A percentile compares a stretch with the other conserved stretches of the same genome.
Conservation (phyloP, 2,329 filamentous ascomycete species). For the Tolypocladium ovalisporum region DNA sequence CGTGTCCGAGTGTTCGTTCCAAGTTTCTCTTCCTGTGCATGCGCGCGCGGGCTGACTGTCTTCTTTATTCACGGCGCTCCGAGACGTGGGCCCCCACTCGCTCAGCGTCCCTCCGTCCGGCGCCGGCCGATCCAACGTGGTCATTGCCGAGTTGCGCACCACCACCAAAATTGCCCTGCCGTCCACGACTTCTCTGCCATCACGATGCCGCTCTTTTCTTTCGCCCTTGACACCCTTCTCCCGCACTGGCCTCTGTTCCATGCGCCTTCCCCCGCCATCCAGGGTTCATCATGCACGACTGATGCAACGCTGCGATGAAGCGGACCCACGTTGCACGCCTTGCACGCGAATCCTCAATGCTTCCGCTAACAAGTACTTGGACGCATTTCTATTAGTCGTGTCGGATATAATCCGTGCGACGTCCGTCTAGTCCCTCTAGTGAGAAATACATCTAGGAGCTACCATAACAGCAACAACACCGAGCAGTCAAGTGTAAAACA, state of each 20-base stretch:
- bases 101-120: constrained; percentile 1
- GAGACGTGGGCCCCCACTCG: neutral
- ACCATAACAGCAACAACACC: neutral
- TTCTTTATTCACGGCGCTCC: neutral
- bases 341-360: no score
- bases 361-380: neutral
- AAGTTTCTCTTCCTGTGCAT: neutral
- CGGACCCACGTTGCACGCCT: no score
- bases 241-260: no score
- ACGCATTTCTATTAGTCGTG: neutral
- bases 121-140: constrained; percentile 4
- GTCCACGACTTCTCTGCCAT: no score
- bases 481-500: neutral
- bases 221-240: no score
- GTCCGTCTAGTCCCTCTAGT: neutral
- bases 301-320: no score
- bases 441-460: neutral
- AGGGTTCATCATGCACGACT: no score
- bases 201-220: no score
- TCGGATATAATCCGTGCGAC: neutral
- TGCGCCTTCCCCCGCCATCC: no score
- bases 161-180: no score
- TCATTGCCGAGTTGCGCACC: no score
- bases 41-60: neutral
- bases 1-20: neutral